Percentiles rank a stretch among this genome's conserved stretches.
Conservation (phyloP, 305 asterid species). For the Coffea humblotiana region DNA sequence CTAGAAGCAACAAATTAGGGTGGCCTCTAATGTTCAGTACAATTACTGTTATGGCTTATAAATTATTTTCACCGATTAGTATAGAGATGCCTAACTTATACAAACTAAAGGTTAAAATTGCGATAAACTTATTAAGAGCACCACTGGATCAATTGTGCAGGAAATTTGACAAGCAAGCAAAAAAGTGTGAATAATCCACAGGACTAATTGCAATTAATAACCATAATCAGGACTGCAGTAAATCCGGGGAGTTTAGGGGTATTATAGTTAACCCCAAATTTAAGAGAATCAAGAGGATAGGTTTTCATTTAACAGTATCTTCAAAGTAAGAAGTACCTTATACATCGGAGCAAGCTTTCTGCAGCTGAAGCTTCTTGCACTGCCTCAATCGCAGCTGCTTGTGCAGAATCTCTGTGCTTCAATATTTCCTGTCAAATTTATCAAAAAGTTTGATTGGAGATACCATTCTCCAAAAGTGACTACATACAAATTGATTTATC, state of each 20-base stretch:
- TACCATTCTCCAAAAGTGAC: background rate
- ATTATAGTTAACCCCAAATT: background rate
- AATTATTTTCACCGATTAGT: background rate
- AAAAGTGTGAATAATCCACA: background rate
- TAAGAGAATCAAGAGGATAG: background rate
- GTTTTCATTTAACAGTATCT: background rate
- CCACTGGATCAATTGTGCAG: background rate
- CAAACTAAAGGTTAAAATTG: background rate
- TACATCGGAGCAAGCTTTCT: slow-evolving; percentile 81
- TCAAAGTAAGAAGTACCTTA: slow-evolving; percentile 56
- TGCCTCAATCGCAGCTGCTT: slow-evolving; percentile 93
- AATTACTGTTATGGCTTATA: background rate
- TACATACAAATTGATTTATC: no score
- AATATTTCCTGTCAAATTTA: slow-evolving; percentile 64
- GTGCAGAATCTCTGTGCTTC: slow-evolving; percentile 86
- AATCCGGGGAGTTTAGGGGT: background rate
- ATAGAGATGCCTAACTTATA: background rate
- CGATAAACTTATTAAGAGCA: background rate
- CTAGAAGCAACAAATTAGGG: background rate
- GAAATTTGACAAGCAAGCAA: background rate
- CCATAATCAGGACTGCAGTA: background rate
- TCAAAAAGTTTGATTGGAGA: slow-evolving; percentile 10
- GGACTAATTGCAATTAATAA: background rate
- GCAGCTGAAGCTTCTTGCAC: slow-evolving; percentile 89
- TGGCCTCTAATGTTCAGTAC: background rate